Base-by-base conservation (phyloP, 1,139 yeast genomes). In the Blastobotrys apis region DNA sequence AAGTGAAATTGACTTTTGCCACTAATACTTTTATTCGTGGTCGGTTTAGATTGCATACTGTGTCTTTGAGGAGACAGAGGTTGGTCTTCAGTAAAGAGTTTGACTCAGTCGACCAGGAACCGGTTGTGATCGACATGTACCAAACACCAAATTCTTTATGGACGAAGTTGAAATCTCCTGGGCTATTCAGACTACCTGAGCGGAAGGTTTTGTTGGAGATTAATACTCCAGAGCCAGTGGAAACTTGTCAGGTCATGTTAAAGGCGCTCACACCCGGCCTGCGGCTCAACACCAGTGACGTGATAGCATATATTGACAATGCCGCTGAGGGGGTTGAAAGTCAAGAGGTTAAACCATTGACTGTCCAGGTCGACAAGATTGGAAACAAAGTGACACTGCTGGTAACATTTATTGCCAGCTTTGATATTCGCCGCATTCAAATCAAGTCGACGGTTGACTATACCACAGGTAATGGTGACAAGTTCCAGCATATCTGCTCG, bases 11-110 rank as follows among this genome's bases (percentile, higher is more conserved):
- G 15, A 31, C 38, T 10, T 39, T 51, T 19, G 29, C 42, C 12
- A 38, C 41, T 1, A 44, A 51, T 22, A 49, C 48, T 19, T 50
- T 56, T 31, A 41, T 52, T n/a, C 50, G 50, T 20, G 68, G 67
- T 3, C 37, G 49, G 1, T 63, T 63, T 48, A 49, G 49, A 10
- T 37, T 60, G 10, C 46, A 56, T 2, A 47, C 53, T 4, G 40
- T 64, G 9, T 49, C 49, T 4, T 53, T 62, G 2, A 44, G 47
- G 2, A 41, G 48, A 36, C 64, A 53, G 3, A 59, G 48, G 42
- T 57, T 53, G 22, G 47, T 45, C 13, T 56, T 57, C 40, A 47
- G 43, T n/a, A 58, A 58, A 23, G 56, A 50, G 2, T 59, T 62
- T 40, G 37, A 43, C 1, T n/a, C n/a, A n/a, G n/a, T n/a, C n/a